Evolutionary conservation across 805 yeast genomes (phyloP).

Genomic region (Peterozyma xylosa): DNA sequence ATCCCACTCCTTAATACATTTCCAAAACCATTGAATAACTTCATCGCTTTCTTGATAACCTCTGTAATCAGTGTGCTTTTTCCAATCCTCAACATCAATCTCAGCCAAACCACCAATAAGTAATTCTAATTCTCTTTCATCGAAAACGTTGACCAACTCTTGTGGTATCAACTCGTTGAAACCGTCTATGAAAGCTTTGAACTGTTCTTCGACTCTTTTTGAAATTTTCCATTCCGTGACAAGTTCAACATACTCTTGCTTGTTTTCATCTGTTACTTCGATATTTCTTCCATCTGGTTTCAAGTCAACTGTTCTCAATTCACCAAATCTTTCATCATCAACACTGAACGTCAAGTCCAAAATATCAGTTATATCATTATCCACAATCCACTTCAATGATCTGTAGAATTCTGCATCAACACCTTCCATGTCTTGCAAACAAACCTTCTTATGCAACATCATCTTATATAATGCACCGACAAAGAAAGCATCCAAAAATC

Average conservation of each 20-base stretch:
- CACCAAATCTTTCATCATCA: conserved; percentile 92
- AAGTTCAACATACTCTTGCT: conserved; percentile 90
- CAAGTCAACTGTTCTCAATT: conserved; percentile 79
- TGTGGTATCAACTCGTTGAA: conserved; percentile 97
- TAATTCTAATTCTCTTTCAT: conserved; percentile 94
- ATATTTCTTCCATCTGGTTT: conserved; percentile 83
- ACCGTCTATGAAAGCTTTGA: conserved; percentile 93
- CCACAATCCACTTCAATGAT: conserved; percentile 91
- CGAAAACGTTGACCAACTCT: conserved; percentile 92
- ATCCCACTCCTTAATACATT: conserved; percentile 88
- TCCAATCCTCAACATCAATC: conserved; percentile 98
- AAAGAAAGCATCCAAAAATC: conserved; percentile 96
- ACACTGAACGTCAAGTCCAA: conserved; percentile 82
- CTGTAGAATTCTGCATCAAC: conserved; percentile 96
- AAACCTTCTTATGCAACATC: conserved; percentile 94
- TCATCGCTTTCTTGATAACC: conserved; percentile 96
- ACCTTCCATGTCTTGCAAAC: conserved; percentile 95
- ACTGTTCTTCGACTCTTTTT: conserved; percentile 90
- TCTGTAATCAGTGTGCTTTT: conserved; percentile 96
- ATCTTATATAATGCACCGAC: conserved; percentile 97
- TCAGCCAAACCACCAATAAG: conserved; percentile 98
- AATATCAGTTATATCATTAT: conserved; percentile 85
- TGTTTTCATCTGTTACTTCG: conserved; percentile 91
- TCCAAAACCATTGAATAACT: conserved; percentile 99
- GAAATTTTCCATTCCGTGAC: conserved; percentile 95